Percentiles rank a stretch among this genome's conserved stretches.
These are phyloP conservation scores for Acrodontium crateriforme DNA, from an alignment of 2,329 filamentous ascomycete genomes.

Conservation along the genomic window DNA sequence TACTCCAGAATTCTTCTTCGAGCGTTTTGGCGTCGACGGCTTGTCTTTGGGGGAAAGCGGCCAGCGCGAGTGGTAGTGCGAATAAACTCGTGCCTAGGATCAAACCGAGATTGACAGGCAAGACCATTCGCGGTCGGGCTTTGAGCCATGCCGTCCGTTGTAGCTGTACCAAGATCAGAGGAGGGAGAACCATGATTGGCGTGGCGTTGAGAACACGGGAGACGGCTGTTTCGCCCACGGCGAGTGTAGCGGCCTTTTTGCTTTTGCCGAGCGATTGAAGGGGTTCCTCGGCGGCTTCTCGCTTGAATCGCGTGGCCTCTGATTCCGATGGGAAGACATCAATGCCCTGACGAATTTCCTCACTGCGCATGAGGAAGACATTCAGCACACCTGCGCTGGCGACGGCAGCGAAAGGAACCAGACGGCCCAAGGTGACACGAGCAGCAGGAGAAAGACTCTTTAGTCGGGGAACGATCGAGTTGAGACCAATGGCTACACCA, in stretches of 20 bases:
- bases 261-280: constrained; percentile 61
- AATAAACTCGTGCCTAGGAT: constrained; percentile 79
- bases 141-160: constrained; percentile 76
- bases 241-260: constrained; percentile 72
- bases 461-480: constrained; percentile 74
- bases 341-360: constrained; percentile 87
- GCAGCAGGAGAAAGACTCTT: constrained; percentile 62
- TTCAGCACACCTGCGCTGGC: constrained; percentile 84
- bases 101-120: constrained; percentile 73
- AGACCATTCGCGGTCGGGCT: constrained; percentile 58
- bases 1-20: constrained; percentile 75
- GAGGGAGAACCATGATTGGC: constrained; percentile 93
- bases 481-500: constrained; percentile 82
- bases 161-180: constrained; percentile 68
- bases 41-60: constrained; percentile 85
- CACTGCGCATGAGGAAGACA: constrained; percentile 92
- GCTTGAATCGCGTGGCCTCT: constrained; percentile 50
- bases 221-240: constrained; percentile 83
- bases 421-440: constrained; percentile 61
- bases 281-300: constrained; percentile 17
- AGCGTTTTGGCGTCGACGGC: constrained; percentile 59
- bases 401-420: constrained; percentile 92
- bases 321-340: constrained; percentile 77
- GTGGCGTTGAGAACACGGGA: constrained; percentile 87
- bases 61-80: constrained; percentile 78